These are phyloP conservation scores for Schwanniomyces occidentalis DNA, from an alignment of 805 yeast species.

Conservation along the genomic window DNA sequence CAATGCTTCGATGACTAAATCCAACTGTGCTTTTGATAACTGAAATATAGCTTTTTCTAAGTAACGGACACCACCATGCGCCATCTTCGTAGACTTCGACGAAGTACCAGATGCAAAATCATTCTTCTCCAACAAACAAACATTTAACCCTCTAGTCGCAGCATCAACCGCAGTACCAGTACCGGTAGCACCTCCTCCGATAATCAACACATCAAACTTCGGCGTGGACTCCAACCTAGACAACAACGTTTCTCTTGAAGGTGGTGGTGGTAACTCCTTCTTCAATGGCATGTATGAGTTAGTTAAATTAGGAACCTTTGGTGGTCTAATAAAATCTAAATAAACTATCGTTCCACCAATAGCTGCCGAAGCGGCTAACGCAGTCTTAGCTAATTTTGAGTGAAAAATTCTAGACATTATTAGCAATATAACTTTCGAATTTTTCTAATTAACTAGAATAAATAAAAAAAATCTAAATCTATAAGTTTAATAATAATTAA, in stretches of 20 bases:
- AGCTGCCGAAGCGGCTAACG: constrained; percentile 29
- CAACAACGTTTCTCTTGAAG: constrained; percentile 55
- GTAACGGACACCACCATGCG: constrained; percentile 96
- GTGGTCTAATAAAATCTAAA: constrained; percentile 40
- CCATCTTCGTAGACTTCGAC: constrained; percentile 92
- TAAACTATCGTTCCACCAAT: constrained; percentile 40
- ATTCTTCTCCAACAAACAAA: constrained; percentile 79
- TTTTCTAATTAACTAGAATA: too few species aligned
- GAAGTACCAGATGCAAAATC: constrained; percentile 94
- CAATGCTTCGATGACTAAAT: constrained; percentile 84
- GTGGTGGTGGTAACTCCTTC: constrained; percentile 50
- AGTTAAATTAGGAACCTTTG: constrained; percentile 24
- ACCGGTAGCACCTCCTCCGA: constrained; percentile 98
- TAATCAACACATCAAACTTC: constrained; percentile 75
- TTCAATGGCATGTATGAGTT: constrained; percentile 45
- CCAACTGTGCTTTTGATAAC: constrained; percentile 84
- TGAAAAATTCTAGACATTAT: constrained; percentile 20
- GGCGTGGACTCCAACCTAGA: constrained; percentile 43
- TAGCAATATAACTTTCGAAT: too few species aligned
- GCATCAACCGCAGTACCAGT: constrained; percentile 94
- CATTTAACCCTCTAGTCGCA: constrained; percentile 84
- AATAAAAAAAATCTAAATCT: not conserved
- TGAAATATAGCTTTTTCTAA: constrained; percentile 93
- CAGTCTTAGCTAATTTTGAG: constrained; percentile 31
- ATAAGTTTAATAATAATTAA: too few species aligned